Conservation (phyloP, 1,139 yeast species). For the Yamadazyma buinensis region DNA sequence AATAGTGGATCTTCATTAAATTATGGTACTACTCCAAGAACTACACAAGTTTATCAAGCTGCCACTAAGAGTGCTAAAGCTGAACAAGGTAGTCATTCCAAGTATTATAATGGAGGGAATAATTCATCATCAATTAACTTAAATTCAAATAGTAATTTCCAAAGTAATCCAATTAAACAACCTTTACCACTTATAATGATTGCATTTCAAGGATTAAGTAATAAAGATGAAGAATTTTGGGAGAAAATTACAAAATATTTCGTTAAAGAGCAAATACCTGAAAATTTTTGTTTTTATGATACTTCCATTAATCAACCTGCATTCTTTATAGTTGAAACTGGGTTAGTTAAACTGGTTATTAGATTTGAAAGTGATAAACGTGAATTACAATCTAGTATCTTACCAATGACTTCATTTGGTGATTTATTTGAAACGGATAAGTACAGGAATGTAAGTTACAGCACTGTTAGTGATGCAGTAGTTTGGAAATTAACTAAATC, state of each 20-base stretch:
- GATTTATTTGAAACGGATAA: slow-evolving; percentile 44
- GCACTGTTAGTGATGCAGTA: slow-evolving; percentile 52
- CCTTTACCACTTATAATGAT: slow-evolving; percentile 70
- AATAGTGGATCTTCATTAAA: not conserved
- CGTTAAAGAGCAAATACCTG: slow-evolving; percentile 44
- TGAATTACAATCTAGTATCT: slow-evolving; percentile 66
- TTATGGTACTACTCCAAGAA: slow-evolving; percentile 51
- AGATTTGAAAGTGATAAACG: slow-evolving; percentile 52
- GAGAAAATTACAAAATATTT: slow-evolving; percentile 49
- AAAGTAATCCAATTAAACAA: slow-evolving; percentile 41
- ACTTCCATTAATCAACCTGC: slow-evolving; percentile 37
- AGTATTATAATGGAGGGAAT: slow-evolving; percentile 18
- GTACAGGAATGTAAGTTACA: slow-evolving; percentile 42
- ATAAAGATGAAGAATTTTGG: slow-evolving; percentile 67
- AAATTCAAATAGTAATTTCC: slow-evolving; percentile 8
- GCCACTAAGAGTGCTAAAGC: slow-evolving; percentile 51
- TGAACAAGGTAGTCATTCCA: slow-evolving; percentile 34
- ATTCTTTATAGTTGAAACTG: slow-evolving; percentile 76
- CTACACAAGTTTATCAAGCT: slow-evolving; percentile 57
- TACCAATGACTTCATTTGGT: slow-evolving; percentile 92
- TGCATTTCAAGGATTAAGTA: slow-evolving; percentile 64
- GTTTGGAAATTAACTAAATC: slow-evolving; percentile 67
- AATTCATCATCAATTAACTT: not conserved
- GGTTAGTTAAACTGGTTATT: slow-evolving; percentile 64
- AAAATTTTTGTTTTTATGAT: slow-evolving; percentile 49